These are phyloP conservation scores for Macrolepiota albuminosa DNA, from an alignment of 768 basidiomycete genomes.

Conservation along the genomic window DNA sequence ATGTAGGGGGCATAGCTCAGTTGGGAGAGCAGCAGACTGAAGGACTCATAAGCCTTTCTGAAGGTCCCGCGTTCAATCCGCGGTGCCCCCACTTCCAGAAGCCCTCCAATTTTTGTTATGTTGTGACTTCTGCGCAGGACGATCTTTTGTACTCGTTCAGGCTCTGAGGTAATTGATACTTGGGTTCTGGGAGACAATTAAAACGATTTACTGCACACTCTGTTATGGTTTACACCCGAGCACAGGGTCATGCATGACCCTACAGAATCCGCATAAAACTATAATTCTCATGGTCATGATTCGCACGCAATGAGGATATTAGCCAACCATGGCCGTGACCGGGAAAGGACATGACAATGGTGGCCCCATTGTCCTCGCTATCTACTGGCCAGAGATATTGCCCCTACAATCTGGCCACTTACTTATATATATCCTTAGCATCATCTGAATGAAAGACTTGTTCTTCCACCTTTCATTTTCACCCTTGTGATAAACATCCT, in stretches of 20 bases:
- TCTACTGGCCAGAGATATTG: background rate
- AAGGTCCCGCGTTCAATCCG: constrained; percentile 8
- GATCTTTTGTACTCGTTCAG: too few relatives aligned
- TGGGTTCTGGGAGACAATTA: too few relatives aligned
- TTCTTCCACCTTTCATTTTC: background rate
- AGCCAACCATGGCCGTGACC: background rate
- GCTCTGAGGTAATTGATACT: too few relatives aligned
- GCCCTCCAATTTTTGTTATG: too few relatives aligned
- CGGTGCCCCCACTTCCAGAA: background rate
- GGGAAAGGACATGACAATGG: background rate
- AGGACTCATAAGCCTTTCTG: background rate
- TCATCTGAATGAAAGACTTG: background rate
- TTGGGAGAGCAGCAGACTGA: constrained; percentile 12
- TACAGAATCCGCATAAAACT: too few relatives aligned
- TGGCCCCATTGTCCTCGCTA: background rate
- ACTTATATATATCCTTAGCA: background rate
- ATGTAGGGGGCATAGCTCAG: constrained; percentile 9
- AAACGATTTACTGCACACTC: too few relatives aligned
- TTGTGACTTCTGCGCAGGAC: too few relatives aligned
- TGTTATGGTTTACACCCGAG: too few relatives aligned
- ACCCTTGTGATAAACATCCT: too few relatives aligned
- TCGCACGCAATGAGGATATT: background rate
- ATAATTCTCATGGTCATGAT: background rate
- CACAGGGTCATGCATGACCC: too few relatives aligned
- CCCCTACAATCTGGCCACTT: background rate